Evolutionary conservation across 106 monocot genomes (phyloP), one percentile per base, ranked within the genome.

Genomic region (Apostasia shenzhenica): DNA sequence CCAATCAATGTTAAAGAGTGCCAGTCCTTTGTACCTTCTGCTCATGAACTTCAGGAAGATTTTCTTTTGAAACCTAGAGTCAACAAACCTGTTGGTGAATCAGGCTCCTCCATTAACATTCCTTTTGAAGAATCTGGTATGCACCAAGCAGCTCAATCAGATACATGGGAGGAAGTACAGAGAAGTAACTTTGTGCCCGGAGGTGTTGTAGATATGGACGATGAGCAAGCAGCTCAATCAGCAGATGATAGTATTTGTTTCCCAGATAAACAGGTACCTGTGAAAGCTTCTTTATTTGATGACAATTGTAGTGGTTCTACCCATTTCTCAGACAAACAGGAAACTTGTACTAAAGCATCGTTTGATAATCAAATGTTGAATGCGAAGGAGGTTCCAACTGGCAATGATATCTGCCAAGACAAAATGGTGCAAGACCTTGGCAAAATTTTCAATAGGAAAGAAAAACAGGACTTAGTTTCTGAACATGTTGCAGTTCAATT

Each of bases 221-320:
- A 46, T 45, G 55, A 70, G 39, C 47, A 55, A 41, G 54, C 14
- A 76, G 45, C 12, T 57, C 55, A 77, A 12, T 37, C 70, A 45
- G 61, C 63, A 12, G 49, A 73, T 73, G 77, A 72, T 57, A 57
- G 37, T 41, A 14, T 67, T 52, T 57, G 46, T n/a, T 62, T 61
- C 46, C 12, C 44, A 9, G 53, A 73, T 57, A 69, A 68, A 53
- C 55, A 57, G 45, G 61, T 63, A 61, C 57, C 60, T 45, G 14
- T 1, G 8, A 47, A 67, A 14, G 67, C 55, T n/a, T 49, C 70
- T 37, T 54, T 45, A 0, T 6, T 13, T 50, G 1, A 55, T 6
- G 8, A 67, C 55, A 49, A 65, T 44, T 7, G 43, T 50, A n/a
- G 42, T 53, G 63, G 2, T 45, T 52, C 50, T 43, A 43, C 45